Evolutionary conservation across 2,329 filamentous ascomycete genomes (phyloP).

Genomic region (Fusarium duplospermum): DNA sequence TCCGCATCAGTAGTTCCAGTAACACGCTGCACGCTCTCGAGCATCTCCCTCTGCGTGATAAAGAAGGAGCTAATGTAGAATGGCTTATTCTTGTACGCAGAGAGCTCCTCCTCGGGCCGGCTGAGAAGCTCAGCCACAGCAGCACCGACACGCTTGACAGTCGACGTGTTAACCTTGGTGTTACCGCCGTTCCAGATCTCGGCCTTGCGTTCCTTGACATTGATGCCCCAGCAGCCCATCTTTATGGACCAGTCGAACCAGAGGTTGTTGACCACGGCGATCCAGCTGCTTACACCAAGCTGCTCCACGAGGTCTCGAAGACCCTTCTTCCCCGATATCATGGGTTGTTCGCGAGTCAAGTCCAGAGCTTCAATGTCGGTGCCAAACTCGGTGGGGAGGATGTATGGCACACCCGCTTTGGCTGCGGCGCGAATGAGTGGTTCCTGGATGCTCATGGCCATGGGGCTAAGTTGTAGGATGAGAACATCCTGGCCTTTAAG

Average conservation of each 20-base stretch:
- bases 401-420: constrained; percentile 44
- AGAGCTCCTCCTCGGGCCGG: constrained; percentile 48
- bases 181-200: constrained; percentile 47
- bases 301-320: constrained; percentile 45
- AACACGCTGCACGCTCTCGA: constrained; percentile 68
- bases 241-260: constrained; percentile 49
- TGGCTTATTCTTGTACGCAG: constrained; percentile 43
- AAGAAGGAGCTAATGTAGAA: constrained; percentile 66
- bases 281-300: constrained; percentile 46
- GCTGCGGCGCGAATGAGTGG: constrained; percentile 49
- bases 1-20: constrained; percentile 66
- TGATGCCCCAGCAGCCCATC: constrained; percentile 46
- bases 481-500: constrained; percentile 51
- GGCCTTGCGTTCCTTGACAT: constrained; percentile 46
- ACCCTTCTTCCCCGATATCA: constrained; percentile 42
- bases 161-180: constrained; percentile 45
- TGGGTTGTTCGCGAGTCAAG: constrained; percentile 35
- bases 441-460: constrained; percentile 37
- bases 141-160: constrained; percentile 48
- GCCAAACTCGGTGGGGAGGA: constrained; percentile 49
- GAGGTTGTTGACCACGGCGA: constrained; percentile 48
- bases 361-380: constrained; percentile 41
- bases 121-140: constrained; percentile 50
- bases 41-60: constrained; percentile 71
- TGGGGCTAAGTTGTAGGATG: constrained; percentile 38